Evolutionary conservation across 805 yeast species (phyloP), one percentile per base, ranked within the genome.

Genomic region (fission yeast (Schizosaccharomyces pombe)): DNA sequence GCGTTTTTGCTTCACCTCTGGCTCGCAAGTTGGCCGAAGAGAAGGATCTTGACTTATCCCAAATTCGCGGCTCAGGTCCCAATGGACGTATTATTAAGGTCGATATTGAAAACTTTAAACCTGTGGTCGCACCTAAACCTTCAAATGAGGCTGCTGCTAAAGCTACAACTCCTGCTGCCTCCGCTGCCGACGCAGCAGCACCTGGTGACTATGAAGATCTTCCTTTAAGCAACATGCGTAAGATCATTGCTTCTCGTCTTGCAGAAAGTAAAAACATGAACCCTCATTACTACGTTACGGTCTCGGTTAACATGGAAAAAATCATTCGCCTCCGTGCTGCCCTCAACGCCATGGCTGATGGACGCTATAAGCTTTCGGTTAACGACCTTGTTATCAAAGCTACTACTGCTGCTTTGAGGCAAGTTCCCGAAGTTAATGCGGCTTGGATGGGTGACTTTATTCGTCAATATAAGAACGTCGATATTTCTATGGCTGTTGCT

Each of bases 401-500:
- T 57, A 76, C 91, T 63, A 87, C 96, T 55, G 77, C 78, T 63
- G 97, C 99, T 55, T 77, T 83, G 57, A 74, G 74, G 69, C 79
- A 89, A 70, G 94, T 87, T 55, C 98, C 98, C 58, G 86, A 81
- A 61, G 95, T 80, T 60, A 91, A 91, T 75, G 77, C 95, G 26
- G 83, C 87, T 67, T 91, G 95, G 91, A 75, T 91, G 63, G 94
- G 80, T 67, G 70, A 75, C 40, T 81, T 89, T 63, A 85, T 91
- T 61, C 84, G 99, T 74, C 87, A 83, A 72, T 91, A 78, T 77
- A 73, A 75, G 64, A 81, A 78, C 63, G 97, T 89, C 55, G 99
- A 91, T 65, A 94, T 91, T 56, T 86, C 97, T 26, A 96, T 89
- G 57, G 99, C 99, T 43, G 99, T 91, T 59, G 91, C 98, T 57